Percentiles rank a stretch among this genome's conserved stretches.
phyloP scores from a whole-genome alignment of 306 rosid genomes.

The Styphnolobium japonicum region DNA sequence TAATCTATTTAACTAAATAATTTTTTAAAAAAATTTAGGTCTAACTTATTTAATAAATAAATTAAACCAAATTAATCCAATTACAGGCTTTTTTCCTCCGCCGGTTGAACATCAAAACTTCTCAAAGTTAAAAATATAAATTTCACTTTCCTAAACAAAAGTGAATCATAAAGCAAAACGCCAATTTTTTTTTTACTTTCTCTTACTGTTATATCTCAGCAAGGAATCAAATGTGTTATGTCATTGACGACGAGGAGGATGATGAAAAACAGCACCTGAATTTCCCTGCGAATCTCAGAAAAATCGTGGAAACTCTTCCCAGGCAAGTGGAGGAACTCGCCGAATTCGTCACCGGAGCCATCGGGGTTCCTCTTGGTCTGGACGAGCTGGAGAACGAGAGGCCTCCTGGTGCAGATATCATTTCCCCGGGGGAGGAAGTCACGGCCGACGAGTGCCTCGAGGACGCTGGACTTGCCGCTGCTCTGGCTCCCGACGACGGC shows the following conservation, averaged over 20 bases:
- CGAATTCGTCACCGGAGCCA: conserved; percentile 69
- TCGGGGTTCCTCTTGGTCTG: conserved; percentile 54
- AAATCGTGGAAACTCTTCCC: conserved; percentile 75
- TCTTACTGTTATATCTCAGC: neutral
- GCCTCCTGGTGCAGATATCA: conserved; percentile 88
- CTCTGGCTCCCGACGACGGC: conserved; percentile 97
- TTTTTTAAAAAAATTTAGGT: too few species aligned
- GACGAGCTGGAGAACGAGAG: conserved; percentile 90
- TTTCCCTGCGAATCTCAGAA: conserved; percentile 77
- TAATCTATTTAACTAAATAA: too few species aligned
- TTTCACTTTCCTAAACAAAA: neutral
- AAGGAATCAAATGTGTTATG: neutral
- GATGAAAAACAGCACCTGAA: conserved; percentile 52
- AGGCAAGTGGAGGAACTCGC: conserved; percentile 90
- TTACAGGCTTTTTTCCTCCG: too few species aligned
- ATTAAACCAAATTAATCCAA: too few species aligned
- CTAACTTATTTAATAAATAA: too few species aligned
- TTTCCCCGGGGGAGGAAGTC: conserved; percentile 92
- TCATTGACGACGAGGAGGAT: too few species aligned
- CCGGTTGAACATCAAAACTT: neutral
- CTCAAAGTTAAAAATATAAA: neutral
- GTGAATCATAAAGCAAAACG: neutral
- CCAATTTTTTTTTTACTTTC: neutral
- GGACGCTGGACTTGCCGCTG: conserved; percentile 98
- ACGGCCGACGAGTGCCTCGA: conserved; percentile 89